These are phyloP conservation scores for Geranium rotundifolium DNA, from an alignment of 345 rosid species.

Conservation along the genomic window DNA sequence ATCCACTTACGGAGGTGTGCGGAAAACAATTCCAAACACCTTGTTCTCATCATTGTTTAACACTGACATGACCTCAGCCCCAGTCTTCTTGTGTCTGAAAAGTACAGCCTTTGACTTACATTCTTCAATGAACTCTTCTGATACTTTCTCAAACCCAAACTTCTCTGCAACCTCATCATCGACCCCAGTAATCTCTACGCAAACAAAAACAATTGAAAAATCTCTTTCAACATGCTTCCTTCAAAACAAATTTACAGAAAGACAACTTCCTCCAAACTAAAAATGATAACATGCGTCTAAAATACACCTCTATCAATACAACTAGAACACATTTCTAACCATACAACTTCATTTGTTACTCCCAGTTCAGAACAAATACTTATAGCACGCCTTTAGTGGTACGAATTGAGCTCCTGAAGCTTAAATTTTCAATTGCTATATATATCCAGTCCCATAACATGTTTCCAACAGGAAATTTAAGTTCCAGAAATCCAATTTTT, in stretches of 20 bases:
- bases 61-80: constrained; percentile 85
- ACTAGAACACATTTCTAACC: too few relatives aligned
- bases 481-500: too few relatives aligned
- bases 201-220: not conserved
- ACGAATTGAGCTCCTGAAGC: too few relatives aligned
- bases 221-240: too few relatives aligned
- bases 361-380: too few relatives aligned
- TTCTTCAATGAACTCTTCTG: constrained; percentile 77
- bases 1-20: constrained; percentile 81
- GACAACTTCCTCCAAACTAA: not conserved
- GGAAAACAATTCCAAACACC: constrained; percentile 73
- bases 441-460: too few relatives aligned
- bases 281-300: too few relatives aligned
- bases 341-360: too few relatives aligned
- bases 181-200: constrained; percentile 33
- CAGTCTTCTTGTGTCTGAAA: constrained; percentile 83
- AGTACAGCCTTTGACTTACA: constrained; percentile 81
- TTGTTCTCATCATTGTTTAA: constrained; percentile 88
- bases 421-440: too few relatives aligned
- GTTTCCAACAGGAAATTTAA: too few relatives aligned
- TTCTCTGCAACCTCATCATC: constrained; percentile 56
- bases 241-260: not conserved
- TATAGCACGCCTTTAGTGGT: too few relatives aligned
- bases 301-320: too few relatives aligned
- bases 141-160: constrained; percentile 76